These are phyloP conservation scores for Rhodamnia argentea DNA, from an alignment of 345 rosid species.

Conservation along the genomic window DNA sequence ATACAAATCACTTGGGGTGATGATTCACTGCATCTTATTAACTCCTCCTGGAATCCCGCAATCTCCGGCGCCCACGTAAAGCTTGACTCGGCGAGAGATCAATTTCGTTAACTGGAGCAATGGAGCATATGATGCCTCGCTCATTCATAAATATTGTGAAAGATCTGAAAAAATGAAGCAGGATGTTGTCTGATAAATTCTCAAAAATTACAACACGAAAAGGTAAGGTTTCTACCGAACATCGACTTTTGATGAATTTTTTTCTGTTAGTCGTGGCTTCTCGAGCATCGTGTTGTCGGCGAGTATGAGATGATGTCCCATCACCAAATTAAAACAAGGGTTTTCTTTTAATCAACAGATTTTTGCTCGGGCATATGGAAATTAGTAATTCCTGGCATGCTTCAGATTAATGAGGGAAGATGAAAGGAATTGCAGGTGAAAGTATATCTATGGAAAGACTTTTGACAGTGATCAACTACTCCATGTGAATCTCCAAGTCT, in stretches of 20 bases:
- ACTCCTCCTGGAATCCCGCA: background rate
- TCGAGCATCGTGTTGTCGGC: background rate
- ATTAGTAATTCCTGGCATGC: background rate
- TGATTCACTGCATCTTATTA: background rate
- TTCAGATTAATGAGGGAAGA: background rate
- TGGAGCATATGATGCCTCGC: background rate
- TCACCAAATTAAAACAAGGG: background rate
- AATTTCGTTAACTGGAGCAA: background rate
- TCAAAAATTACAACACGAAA: background rate
- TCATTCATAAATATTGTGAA: background rate
- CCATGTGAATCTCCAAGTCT: background rate
- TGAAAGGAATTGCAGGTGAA: background rate
- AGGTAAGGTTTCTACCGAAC: background rate
- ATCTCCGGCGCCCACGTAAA: background rate
- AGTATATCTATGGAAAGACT: background rate
- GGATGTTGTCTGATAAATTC: background rate
- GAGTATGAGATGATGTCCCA: background rate
- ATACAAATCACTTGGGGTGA: background rate
- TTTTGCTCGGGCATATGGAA: background rate
- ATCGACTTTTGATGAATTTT: background rate
- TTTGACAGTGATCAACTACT: background rate
- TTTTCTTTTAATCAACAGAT: background rate
- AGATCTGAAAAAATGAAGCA: background rate
- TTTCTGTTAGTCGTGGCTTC: background rate
- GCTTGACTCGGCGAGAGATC: background rate